These are phyloP conservation scores for Zymoseptoria brevis DNA, from an alignment of 2,329 filamentous ascomycete species.

Conservation along the genomic window DNA sequence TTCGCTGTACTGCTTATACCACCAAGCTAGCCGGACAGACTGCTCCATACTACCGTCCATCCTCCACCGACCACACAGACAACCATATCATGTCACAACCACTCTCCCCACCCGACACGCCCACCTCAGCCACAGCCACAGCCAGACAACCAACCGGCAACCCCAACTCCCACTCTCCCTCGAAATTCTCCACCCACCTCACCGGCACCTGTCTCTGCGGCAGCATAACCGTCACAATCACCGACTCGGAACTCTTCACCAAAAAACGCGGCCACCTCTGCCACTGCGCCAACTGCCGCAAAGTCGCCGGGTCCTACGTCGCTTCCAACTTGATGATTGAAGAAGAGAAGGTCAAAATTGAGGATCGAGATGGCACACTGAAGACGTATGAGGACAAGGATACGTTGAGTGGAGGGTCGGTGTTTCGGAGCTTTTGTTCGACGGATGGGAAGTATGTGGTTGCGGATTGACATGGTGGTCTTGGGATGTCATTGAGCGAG, in stretches of 20 bases:
- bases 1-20: not conserved
- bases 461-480: not conserved
- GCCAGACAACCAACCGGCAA: constrained; percentile 36
- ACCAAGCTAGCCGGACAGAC: not conserved
- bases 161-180: constrained; percentile 31
- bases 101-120: too few relatives aligned
- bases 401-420: constrained; percentile 41
- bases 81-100: too few relatives aligned
- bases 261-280: constrained; percentile 41
- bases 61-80: not conserved
- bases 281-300: constrained; percentile 47
- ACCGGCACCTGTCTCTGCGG: constrained; percentile 41
- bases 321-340: constrained; percentile 36
- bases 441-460: constrained; percentile 38
- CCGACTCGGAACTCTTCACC: constrained; percentile 41
- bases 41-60: not conserved
- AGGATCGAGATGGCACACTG: constrained; percentile 38
- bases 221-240: constrained; percentile 42
- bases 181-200: constrained; percentile 30
- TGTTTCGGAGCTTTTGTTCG: constrained; percentile 40
- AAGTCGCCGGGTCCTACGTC: constrained; percentile 39
- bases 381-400: constrained; percentile 39
- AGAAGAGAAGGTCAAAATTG: constrained; percentile 39
- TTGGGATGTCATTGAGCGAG: not conserved
- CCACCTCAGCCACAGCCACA: too few relatives aligned